phyloP scores from a whole-genome alignment of 1,284 basidiomycete species.

The Ceratobasidium sp. region DNA sequence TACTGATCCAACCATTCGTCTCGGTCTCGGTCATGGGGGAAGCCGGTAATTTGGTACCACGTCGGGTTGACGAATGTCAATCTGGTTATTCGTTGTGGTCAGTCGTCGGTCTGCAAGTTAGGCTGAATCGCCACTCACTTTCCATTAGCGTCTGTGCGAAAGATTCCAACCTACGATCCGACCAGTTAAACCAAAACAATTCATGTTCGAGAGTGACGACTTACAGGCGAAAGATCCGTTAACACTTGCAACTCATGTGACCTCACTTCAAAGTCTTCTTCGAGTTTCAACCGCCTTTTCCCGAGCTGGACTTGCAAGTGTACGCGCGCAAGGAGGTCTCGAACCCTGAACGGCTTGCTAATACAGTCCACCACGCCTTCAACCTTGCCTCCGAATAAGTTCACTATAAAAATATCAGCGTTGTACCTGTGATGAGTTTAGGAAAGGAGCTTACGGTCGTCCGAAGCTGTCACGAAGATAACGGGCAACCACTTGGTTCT shows the following conservation, averaged over 20 bases:
- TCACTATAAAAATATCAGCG: not conserved
- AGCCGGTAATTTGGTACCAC: conserved; percentile 38
- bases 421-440: conserved; percentile 50
- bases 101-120: not conserved
- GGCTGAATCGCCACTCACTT: conserved; percentile 7
- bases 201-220: not conserved
- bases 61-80: conserved; percentile 13
- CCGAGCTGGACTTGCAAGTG: conserved; percentile 54
- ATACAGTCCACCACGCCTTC: conserved; percentile 58
- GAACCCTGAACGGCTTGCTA: conserved; percentile 54
- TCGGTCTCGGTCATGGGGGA: not conserved
- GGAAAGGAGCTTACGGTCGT: not conserved
- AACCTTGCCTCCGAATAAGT: not conserved
- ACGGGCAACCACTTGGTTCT: conserved; percentile 52
- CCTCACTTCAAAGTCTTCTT: conserved; percentile 56
- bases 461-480: conserved; percentile 54
- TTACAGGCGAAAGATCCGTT: conserved; percentile 46
- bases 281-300: conserved; percentile 52
- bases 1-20: conserved; percentile 38
- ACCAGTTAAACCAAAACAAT: not conserved
- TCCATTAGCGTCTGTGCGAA: conserved; percentile 20
- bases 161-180: conserved; percentile 27
- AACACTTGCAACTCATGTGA: conserved; percentile 54
- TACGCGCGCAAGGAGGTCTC: conserved; percentile 60
- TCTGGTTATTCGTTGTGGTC: not conserved